Evolutionary conservation across 1,284 basidiomycete genomes (phyloP).

Genomic region (Ganoderma lingzhi): DNA sequence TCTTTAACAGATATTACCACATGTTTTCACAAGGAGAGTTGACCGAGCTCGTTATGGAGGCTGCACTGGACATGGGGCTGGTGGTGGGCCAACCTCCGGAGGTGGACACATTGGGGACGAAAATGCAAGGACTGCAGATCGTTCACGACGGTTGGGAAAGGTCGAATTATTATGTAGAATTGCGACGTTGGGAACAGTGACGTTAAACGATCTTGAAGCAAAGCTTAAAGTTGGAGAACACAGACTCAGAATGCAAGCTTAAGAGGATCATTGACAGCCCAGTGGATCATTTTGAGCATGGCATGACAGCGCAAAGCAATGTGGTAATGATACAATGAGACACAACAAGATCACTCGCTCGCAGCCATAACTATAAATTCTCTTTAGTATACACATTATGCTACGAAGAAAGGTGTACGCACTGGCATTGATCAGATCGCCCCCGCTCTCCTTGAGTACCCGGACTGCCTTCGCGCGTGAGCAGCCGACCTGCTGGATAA

Average conservation of each 20-base stretch:
- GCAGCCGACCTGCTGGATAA: constrained; percentile 88
- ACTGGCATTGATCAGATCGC: constrained; percentile 96
- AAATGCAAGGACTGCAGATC: constrained; percentile 61
- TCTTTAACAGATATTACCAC: constrained; percentile 93
- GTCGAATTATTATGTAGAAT: constrained; percentile 83
- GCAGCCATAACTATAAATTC: constrained; percentile 68
- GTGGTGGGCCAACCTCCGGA: constrained; percentile 47
- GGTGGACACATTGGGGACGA: constrained; percentile 25
- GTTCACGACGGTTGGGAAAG: constrained; percentile 86
- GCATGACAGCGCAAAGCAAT: constrained; percentile 26
- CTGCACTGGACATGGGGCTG: constrained; percentile 68
- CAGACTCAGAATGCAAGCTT: not conserved
- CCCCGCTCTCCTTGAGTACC: constrained; percentile 88
- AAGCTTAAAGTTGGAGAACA: not conserved
- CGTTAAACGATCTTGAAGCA: too few relatives aligned
- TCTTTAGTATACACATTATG: constrained; percentile 10
- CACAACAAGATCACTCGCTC: constrained; percentile 58
- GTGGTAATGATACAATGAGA: constrained; percentile 34
- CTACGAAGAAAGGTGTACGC: constrained; percentile 48
- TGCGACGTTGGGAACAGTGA: constrained; percentile 63
- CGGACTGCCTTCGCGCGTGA: constrained; percentile 89
- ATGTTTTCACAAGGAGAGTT: constrained; percentile 90
- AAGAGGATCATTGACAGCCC: constrained; percentile 14
- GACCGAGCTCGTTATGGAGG: constrained; percentile 62
- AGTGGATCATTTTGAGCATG: constrained; percentile 30